phyloP scores from a whole-genome alignment of 768 basidiomycete genomes.

The Cystobasidiopsis lactophilus region DNA sequence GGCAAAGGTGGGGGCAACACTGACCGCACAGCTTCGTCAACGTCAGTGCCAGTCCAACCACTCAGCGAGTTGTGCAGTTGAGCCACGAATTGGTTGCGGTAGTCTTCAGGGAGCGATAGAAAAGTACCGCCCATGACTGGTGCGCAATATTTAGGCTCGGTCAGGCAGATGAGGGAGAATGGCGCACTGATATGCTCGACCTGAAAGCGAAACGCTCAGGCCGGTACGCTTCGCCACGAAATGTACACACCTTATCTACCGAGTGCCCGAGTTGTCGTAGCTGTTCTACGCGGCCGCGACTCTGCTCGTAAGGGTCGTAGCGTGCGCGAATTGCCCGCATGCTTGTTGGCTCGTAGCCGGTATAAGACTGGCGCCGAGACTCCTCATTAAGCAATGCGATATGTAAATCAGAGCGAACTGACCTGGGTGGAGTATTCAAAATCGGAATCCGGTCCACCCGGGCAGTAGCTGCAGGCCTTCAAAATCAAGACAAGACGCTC shows the following conservation, averaged over 20 bases:
- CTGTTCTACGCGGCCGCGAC: slow-evolving; percentile 82
- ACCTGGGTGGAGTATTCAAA: slow-evolving; percentile 98
- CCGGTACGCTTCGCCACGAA: no score
- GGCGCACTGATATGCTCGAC: slow-evolving; percentile 50
- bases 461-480: slow-evolving; percentile 52
- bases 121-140: slow-evolving; percentile 67
- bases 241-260: slow-evolving; percentile 73
- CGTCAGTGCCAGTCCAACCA: slow-evolving; percentile 74
- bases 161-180: slow-evolving; percentile 1
- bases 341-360: slow-evolving; percentile 50
- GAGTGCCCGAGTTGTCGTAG: slow-evolving; percentile 85
- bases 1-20: slow-evolving; percentile 11
- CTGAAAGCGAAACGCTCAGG: slow-evolving; percentile 24
- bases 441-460: slow-evolving; percentile 95
- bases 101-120: slow-evolving; percentile 98
- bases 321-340: slow-evolving; percentile 97
- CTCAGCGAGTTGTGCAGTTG: slow-evolving; percentile 92
- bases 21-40: slow-evolving; percentile 84
- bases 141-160: slow-evolving; percentile 5
- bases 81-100: slow-evolving; percentile 76
- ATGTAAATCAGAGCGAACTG: not conserved
- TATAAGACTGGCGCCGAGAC: slow-evolving; percentile 21
- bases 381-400: not conserved
- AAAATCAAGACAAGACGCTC: not conserved
- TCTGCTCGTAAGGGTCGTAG: slow-evolving; percentile 94